Conservation (phyloP, 257 asterid species). For the Nemophila menziesii region DNA sequence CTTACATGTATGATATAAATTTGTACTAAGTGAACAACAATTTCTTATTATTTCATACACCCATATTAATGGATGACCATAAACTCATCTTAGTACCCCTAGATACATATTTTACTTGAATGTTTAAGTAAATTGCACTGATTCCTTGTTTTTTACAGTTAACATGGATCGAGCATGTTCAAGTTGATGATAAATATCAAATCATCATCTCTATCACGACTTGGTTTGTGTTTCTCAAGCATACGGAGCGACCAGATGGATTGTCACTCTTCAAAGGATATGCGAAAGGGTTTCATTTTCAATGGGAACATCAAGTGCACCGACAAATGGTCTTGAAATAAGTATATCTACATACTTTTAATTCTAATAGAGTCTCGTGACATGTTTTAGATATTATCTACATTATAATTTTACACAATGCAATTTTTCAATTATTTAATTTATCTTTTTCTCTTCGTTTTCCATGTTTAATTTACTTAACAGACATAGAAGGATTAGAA, state of each 20-base stretch:
- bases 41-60: not conserved
- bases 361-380: too few relatives aligned
- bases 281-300: conserved; percentile 46
- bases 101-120: not conserved
- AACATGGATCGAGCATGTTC: conserved; percentile 77
- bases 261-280: conserved; percentile 45
- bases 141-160: conserved; percentile 23
- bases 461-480: too few relatives aligned
- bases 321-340: conserved; percentile 32
- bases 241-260: conserved; percentile 69
- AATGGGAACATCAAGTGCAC: conserved; percentile 17
- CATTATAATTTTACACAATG: too few relatives aligned
- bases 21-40: too few relatives aligned
- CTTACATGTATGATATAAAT: too few relatives aligned
- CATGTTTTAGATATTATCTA: too few relatives aligned
- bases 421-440: too few relatives aligned
- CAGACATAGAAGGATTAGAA: too few relatives aligned
- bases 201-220: conserved; percentile 47
- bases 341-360: too few relatives aligned
- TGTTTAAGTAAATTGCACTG: not conserved
- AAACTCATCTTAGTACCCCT: not conserved
- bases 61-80: not conserved
- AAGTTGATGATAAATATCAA: conserved; percentile 48
- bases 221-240: conserved; percentile 38
- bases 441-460: too few relatives aligned